Evolutionary conservation across 2,329 filamentous ascomycete genomes (phyloP).

Genomic region (Diplodia corticola): DNA sequence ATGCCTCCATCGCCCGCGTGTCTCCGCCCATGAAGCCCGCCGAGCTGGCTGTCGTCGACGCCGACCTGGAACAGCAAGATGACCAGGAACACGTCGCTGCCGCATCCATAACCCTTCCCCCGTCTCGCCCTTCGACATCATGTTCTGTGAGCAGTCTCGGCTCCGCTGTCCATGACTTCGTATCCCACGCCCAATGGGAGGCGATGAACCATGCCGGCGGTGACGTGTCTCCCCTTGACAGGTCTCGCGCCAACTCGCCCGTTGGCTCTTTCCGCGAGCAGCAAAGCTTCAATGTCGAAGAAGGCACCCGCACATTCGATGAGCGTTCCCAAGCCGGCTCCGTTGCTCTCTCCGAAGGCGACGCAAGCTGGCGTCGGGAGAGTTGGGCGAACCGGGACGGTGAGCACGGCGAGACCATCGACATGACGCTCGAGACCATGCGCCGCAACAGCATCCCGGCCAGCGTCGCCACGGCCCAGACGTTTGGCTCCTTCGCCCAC

Average conservation of each 20-base stretch:
- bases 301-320: background rate
- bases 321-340: background rate
- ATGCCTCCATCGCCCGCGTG: background rate
- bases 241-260: background rate
- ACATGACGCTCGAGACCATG: conserved; percentile 4
- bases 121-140: background rate
- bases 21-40: background rate
- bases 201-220: conserved; percentile 1
- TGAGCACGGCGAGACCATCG: background rate
- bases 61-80: background rate
- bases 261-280: background rate
- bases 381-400: background rate
- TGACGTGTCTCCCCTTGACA: conserved; percentile 8
- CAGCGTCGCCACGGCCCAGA: conserved; percentile 4
- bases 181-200: background rate
- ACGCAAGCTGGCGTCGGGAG: conserved; percentile 9
- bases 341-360: conserved; percentile 3
- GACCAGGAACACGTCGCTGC: background rate
- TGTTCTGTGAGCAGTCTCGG: conserved; percentile 11
- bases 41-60: background rate
- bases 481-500: conserved; percentile 13
- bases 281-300: background rate
- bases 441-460: conserved; percentile 3
- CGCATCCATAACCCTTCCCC: conserved; percentile 2
- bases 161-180: background rate